Evolutionary conservation across 805 yeast species (phyloP).

Genomic region (Cyberlindnera mycetangii): DNA sequence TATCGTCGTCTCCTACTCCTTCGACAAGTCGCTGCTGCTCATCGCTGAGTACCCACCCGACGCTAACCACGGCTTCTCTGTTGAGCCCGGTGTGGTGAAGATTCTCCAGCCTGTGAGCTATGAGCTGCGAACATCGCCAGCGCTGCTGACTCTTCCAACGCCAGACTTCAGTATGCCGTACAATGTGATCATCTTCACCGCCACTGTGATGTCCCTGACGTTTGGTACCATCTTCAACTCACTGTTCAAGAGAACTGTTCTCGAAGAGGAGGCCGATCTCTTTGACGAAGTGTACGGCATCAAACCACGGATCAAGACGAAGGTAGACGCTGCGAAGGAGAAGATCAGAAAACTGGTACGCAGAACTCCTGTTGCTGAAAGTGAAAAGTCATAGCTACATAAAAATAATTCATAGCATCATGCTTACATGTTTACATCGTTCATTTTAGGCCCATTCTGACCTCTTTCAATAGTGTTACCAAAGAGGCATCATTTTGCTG

Average conservation of each 20-base stretch:
- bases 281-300: conserved; percentile 19
- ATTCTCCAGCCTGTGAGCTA: conserved; percentile 45
- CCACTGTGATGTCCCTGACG: conserved; percentile 88
- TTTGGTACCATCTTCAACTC: conserved; percentile 86
- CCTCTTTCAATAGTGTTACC: conserved; percentile 32
- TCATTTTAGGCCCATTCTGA: conserved; percentile 33
- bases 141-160: conserved; percentile 83
- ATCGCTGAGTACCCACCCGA: conserved; percentile 98
- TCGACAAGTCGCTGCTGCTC: conserved; percentile 82
- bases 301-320: conserved; percentile 10
- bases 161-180: conserved; percentile 99
- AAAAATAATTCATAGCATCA: background rate
- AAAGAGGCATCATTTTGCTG: conserved; percentile 21
- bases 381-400: too few relatives aligned
- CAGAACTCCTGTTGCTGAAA: too few relatives aligned
- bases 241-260: conserved; percentile 67
- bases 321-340: conserved; percentile 2
- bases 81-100: conserved; percentile 83
- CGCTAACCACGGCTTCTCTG: conserved; percentile 96
- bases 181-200: conserved; percentile 89
- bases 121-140: conserved; percentile 77
- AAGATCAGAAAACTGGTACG: background rate
- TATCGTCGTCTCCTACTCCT: conserved; percentile 64
- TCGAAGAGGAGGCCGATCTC: conserved; percentile 56
- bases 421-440: background rate